These are phyloP conservation scores for Plasmodium gallinaceum DNA, from an alignment of 169 alveolate species.

Conservation along the genomic window DNA sequence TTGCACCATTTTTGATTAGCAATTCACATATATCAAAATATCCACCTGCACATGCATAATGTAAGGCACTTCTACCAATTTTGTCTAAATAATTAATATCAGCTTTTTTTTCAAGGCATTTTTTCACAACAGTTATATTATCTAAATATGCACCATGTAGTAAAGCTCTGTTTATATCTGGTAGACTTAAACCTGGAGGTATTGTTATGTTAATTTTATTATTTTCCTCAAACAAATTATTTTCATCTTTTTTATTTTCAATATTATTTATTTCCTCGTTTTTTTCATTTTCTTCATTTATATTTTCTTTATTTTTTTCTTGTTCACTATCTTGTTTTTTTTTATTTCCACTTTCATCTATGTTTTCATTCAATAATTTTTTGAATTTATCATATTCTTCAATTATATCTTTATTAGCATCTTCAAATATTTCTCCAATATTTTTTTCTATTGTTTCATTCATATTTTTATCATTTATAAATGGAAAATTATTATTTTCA, in stretches of 20 bases:
- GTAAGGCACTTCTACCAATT: conserved; percentile 91
- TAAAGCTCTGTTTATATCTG: conserved; percentile 79
- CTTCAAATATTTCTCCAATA: conserved; percentile 25
- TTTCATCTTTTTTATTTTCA: not conserved
- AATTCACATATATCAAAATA: conserved; percentile 82
- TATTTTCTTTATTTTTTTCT: not conserved
- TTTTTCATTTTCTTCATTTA: conserved; percentile 4
- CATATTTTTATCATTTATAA: conserved; percentile 19
- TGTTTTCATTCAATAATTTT: not conserved
- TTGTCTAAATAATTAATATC: conserved; percentile 86
- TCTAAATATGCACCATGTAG: conserved; percentile 88
- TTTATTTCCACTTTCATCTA: conserved; percentile 1
- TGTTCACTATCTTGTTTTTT: not conserved
- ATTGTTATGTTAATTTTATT: conserved; percentile 26
- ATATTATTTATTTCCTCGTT: not conserved
- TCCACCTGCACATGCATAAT: conserved; percentile 90
- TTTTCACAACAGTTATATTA: conserved; percentile 80
- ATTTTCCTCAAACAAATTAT: conserved; percentile 38
- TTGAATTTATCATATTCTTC: conserved; percentile 35
- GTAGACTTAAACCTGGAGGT: conserved; percentile 62
- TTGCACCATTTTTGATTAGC: conserved; percentile 82
- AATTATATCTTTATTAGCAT: conserved; percentile 11
- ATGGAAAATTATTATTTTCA: conserved; percentile 10
- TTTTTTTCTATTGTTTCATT: conserved; percentile 2
- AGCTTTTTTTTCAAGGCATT: conserved; percentile 79